These are phyloP conservation scores for Dentipellis sp. DNA, from an alignment of 768 basidiomycete species.

Conservation along the genomic window DNA sequence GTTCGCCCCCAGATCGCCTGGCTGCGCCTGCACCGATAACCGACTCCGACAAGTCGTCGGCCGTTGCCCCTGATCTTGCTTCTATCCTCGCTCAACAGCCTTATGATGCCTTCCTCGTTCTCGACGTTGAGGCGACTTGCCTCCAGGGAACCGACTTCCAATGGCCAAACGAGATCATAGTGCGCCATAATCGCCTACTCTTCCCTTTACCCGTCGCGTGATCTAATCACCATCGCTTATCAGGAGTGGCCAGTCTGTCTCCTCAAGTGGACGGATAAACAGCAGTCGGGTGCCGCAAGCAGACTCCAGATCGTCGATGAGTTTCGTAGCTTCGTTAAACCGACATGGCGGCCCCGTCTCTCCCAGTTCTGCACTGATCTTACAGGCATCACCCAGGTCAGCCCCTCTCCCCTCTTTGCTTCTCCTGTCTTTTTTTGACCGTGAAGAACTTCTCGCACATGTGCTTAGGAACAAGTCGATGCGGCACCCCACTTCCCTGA, in stretches of 20 bases:
- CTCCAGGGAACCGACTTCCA: slow-evolving; percentile 56
- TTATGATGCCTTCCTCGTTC: slow-evolving; percentile 75
- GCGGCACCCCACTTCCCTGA: slow-evolving; percentile 65
- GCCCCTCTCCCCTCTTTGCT: slow-evolving; percentile 18
- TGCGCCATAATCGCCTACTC: slow-evolving; percentile 21
- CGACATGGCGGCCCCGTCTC: slow-evolving; percentile 77
- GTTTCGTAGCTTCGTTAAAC: slow-evolving; percentile 82
- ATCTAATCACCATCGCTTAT: neutral
- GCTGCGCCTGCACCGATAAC: neutral
- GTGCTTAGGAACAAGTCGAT: slow-evolving; percentile 69
- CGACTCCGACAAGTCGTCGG: neutral
- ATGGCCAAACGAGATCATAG: slow-evolving; percentile 95
- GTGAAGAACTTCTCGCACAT: neutral
- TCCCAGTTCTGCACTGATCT: slow-evolving; percentile 78
- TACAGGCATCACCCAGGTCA: slow-evolving; percentile 89
- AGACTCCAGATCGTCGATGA: slow-evolving; percentile 65
- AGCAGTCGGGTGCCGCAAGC: slow-evolving; percentile 38
- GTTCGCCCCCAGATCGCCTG: neutral
- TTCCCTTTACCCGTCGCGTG: neutral
- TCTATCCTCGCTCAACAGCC: slow-evolving; percentile 28
- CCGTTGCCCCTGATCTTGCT: neutral
- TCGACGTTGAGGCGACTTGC: slow-evolving; percentile 90
- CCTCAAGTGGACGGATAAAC: slow-evolving; percentile 69
- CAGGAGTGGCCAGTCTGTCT: slow-evolving; percentile 94
- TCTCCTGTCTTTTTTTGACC: neutral